Evolutionary conservation across 2,329 filamentous ascomycete species (phyloP).

Genomic region (Falciphora oryzae): DNA sequence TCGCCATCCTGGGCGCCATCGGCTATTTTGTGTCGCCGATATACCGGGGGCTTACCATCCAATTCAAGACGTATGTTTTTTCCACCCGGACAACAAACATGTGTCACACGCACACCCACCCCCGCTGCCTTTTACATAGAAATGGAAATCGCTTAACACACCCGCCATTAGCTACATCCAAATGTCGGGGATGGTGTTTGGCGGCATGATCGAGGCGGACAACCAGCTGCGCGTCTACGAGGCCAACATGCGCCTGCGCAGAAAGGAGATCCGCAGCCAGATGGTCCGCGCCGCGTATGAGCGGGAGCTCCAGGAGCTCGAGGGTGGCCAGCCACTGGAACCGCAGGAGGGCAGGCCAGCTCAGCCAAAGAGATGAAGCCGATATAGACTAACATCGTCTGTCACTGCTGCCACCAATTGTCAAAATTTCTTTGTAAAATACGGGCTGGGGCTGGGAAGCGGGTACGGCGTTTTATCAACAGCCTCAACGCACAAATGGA

Average conservation of each 20-base stretch:
- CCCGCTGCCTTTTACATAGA: too few species aligned
- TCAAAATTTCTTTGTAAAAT: neutral
- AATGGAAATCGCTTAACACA: constrained; percentile 7
- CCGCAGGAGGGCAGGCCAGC: neutral
- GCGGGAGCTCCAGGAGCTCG: constrained; percentile 47
- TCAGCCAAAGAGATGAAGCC: neutral
- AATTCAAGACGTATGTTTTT: constrained; percentile 65
- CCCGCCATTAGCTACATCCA: constrained; percentile 59
- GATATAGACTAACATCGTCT: neutral
- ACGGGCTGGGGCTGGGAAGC: neutral
- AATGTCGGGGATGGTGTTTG: constrained; percentile 81
- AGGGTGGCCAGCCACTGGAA: constrained; percentile 20
- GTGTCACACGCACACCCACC: neutral
- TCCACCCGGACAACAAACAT: too few species aligned
- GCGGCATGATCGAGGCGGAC: constrained; percentile 72
- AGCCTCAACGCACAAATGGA: neutral
- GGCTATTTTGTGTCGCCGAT: constrained; percentile 63
- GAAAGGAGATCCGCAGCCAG: constrained; percentile 56
- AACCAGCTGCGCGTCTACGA: constrained; percentile 62
- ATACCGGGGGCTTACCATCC: constrained; percentile 66
- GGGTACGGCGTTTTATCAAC: neutral
- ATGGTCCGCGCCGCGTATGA: constrained; percentile 66
- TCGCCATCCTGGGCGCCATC: constrained; percentile 54
- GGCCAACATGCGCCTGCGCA: constrained; percentile 56
- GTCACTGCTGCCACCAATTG: neutral